Base-by-base conservation (phyloP, 768 basidiomycete species). In the Agrocybe praecox region DNA sequence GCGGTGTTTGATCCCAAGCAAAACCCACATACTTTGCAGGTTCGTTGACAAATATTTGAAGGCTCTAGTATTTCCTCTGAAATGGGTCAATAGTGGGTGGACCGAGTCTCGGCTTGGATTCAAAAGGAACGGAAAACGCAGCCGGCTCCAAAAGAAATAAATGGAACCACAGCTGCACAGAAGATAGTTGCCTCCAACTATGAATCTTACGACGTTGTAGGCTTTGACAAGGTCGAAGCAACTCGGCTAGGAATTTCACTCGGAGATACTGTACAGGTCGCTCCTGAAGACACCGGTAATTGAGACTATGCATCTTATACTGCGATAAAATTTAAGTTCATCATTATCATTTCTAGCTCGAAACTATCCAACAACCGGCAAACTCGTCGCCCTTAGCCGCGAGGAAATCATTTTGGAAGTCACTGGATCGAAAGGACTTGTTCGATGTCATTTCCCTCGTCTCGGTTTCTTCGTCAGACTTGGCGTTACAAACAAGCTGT, bases 381-480 rank as follows among this genome's bases (percentile, higher is more conserved):
- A 71, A 53, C 71, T 87, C 5, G 70, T 85, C 7, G 78, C 73
- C 0, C 71, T 84, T 26, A 81, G 74, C 63, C 67, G 65, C 26
- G 78, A 80, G 57, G 79, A 84, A 59, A 66, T 78, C n/a, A 77
- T 80, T 1, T 63, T 87, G 32, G 79, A 84, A 64, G 75, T 78
- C 1, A 62, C 70, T 34, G 79, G 75, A 1, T 59, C 66, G 1
- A 67, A 69, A 15, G 79, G 77, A 4, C 55, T 64, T 6, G 58
- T 82, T 12, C 74, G 76, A 42, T 78, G 74, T 50, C 84, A 87
- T 67, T 85, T 85, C 66, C 84, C 85, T 19, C 69, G 80, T 10
- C 64, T 80, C 33, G 69, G 72, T 12, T 80, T 72, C 55, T 66
- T 33, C 17, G 12, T 69, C 2, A 63, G 73, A 32, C 64, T 57